Percentiles rank a stretch among this genome's conserved stretches.
Evolutionary conservation across 139 green algal genomes (phyloP).

Genomic region (Micractinium sp.): DNA sequence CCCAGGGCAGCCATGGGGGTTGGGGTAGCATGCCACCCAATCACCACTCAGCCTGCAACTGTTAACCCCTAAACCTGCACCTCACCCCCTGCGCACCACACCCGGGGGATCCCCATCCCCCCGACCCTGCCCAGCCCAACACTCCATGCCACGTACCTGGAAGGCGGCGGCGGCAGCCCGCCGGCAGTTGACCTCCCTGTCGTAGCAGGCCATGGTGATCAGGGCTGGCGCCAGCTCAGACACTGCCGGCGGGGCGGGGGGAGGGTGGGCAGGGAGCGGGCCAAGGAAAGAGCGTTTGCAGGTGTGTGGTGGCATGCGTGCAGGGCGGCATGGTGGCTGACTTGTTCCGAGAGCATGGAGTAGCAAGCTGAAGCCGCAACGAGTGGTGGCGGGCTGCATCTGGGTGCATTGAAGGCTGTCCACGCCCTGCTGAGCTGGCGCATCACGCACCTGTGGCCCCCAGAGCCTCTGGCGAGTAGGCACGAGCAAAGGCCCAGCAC

Average conservation of each 20-base stretch:
- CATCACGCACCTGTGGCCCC: conserved; percentile 4
- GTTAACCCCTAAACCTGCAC: too few species aligned
- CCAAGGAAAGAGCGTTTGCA: too few species aligned
- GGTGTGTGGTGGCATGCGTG: neutral
- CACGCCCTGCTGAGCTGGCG: too few species aligned
- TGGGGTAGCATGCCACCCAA: too few species aligned
- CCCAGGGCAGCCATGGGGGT: too few species aligned
- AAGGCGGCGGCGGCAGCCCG: conserved; percentile 95
- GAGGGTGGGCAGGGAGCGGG: neutral
- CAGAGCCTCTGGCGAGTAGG: conserved; percentile 80
- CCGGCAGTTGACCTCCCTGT: conserved; percentile 88
- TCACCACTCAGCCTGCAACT: too few species aligned
- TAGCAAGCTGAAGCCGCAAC: too few species aligned
- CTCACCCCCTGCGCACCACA: neutral
- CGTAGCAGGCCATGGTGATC: conserved; percentile 89
- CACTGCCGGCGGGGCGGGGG: neutral
- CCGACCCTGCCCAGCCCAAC: neutral
- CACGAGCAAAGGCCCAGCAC: conserved; percentile 94
- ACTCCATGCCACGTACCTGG: conserved; percentile 24
- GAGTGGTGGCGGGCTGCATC: neutral
- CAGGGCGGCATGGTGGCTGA: neutral
- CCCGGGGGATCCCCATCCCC: neutral
- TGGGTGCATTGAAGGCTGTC: neutral
- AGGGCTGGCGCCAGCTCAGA: conserved; percentile 75
- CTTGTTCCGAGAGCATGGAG: too few species aligned